Percentiles rank a stretch among this genome's conserved stretches.
These are phyloP conservation scores for Phytopythium oedochilum DNA, from an alignment of 352 stramenopile genomes.

Conservation along the genomic window DNA sequence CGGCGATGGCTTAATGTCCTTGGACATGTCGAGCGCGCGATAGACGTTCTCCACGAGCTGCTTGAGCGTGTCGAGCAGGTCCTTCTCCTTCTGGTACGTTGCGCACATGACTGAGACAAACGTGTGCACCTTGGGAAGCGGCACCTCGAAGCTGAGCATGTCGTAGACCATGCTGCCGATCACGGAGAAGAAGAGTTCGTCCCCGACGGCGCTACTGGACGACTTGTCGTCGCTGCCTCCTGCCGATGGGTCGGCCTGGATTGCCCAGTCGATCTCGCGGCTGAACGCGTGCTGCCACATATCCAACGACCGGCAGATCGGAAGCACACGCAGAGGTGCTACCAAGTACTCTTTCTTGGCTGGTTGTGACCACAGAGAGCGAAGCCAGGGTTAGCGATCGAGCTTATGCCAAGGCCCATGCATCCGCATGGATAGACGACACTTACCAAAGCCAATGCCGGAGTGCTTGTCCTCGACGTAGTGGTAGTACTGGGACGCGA, in stretches of 20 bases:
- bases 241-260: slow-evolving; percentile 29
- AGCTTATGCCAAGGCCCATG: not conserved
- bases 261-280: slow-evolving; percentile 59
- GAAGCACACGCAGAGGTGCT: slow-evolving; percentile 42
- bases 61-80: slow-evolving; percentile 66
- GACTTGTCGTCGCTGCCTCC: slow-evolving; percentile 22
- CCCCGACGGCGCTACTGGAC: slow-evolving; percentile 30
- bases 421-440: not conserved
- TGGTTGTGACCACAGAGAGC: slow-evolving; percentile 13
- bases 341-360: slow-evolving; percentile 82
- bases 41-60: slow-evolving; percentile 81
- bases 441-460: slow-evolving; percentile 66
- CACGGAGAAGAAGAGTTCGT: slow-evolving; percentile 81
- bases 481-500: slow-evolving; percentile 77
- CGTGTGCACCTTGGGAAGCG: slow-evolving; percentile 62
- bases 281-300: slow-evolving; percentile 86
- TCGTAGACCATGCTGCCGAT: slow-evolving; percentile 82
- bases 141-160: slow-evolving; percentile 81
- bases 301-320: slow-evolving; percentile 74
- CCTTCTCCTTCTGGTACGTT: slow-evolving; percentile 71
- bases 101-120: slow-evolving; percentile 83
- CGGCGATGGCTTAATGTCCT: slow-evolving; percentile 43
- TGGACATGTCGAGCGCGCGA: slow-evolving; percentile 74
- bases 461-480: slow-evolving; percentile 75
- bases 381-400: not conserved